These are phyloP conservation scores for Cunninghamia lanceolata DNA, from an alignment of 75 land plant genomes.

Conservation along the genomic window DNA sequence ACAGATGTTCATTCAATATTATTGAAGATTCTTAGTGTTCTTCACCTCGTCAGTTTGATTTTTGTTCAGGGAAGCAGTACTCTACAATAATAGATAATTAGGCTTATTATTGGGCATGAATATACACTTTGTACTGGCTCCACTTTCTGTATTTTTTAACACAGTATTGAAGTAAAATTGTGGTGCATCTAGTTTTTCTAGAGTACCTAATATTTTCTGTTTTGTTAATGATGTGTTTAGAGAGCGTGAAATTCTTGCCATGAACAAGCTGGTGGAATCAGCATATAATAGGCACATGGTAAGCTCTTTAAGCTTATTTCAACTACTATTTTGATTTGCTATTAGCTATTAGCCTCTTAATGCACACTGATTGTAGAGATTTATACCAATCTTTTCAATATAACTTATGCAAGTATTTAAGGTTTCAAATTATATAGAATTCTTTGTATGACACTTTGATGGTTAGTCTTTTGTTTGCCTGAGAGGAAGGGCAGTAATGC, in stretches of 20 bases:
- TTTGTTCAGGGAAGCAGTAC: background rate
- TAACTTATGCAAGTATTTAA: background rate
- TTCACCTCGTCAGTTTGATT: background rate
- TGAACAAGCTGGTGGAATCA: too few relatives aligned
- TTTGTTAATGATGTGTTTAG: constrained; percentile 28
- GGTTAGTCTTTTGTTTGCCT: background rate
- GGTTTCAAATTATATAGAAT: background rate
- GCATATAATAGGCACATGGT: constrained; percentile 76
- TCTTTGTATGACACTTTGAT: background rate
- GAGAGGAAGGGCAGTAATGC: too few relatives aligned
- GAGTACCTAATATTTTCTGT: background rate
- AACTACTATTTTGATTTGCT: background rate
- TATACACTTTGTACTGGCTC: background rate
- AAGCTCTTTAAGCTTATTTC: constrained; percentile 11
- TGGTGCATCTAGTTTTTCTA: background rate
- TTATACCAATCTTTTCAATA: background rate
- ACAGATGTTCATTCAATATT: background rate
- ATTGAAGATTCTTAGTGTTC: background rate
- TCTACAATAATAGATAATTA: background rate
- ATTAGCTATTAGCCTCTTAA: background rate
- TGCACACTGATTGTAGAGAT: background rate
- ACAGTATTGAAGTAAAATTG: background rate
- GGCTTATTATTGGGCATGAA: background rate
- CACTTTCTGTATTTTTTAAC: background rate
- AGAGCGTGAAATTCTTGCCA: constrained; percentile 64